Conservation (phyloP, 2,329 filamentous ascomycete genomes). For the Neobulgaria alba region DNA sequence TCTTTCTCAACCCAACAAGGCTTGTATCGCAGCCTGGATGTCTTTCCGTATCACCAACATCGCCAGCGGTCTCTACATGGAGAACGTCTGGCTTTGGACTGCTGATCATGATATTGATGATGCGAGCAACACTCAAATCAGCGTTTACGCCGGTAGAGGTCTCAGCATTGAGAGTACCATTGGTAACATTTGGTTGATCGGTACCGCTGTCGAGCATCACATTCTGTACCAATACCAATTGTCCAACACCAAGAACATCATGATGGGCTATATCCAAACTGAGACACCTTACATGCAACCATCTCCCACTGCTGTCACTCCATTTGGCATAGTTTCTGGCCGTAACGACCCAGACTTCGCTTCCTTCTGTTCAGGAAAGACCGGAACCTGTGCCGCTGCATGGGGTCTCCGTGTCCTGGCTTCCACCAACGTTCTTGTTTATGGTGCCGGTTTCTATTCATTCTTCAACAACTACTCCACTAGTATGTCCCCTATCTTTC, state of each 20-base stretch:
- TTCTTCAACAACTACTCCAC: slow-evolving; percentile 50
- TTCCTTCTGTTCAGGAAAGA: slow-evolving; percentile 31
- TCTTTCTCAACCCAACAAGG: slow-evolving; percentile 21
- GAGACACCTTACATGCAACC: slow-evolving; percentile 53
- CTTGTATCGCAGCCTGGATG: slow-evolving; percentile 30
- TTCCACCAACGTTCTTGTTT: slow-evolving; percentile 38
- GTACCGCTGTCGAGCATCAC: slow-evolving; percentile 43
- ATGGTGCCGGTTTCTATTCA: slow-evolving; percentile 47
- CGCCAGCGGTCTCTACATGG: slow-evolving; percentile 38
- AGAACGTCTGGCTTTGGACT: slow-evolving; percentile 42
- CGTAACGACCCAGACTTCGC: slow-evolving; percentile 43
- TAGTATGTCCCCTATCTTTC: slow-evolving; percentile 9
- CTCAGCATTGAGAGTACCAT: slow-evolving; percentile 26
- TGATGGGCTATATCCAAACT: slow-evolving; percentile 21
- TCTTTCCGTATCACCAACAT: slow-evolving; percentile 28
- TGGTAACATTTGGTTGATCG: slow-evolving; percentile 44
- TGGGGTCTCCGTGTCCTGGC: slow-evolving; percentile 57
- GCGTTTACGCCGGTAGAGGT: slow-evolving; percentile 41
- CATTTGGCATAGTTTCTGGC: slow-evolving; percentile 40
- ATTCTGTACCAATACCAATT: slow-evolving; percentile 46
- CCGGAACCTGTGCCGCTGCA: slow-evolving; percentile 43
- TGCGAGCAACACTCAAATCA: slow-evolving; percentile 42
- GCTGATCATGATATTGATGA: slow-evolving; percentile 36
- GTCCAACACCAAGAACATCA: slow-evolving; percentile 27
- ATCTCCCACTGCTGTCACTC: slow-evolving; percentile 52